A percentile compares a stretch with the other conserved stretches of the same genome.
phyloP scores from a whole-genome alignment of 176 grass and related monocot species.

The Eleusine coracana region DNA sequence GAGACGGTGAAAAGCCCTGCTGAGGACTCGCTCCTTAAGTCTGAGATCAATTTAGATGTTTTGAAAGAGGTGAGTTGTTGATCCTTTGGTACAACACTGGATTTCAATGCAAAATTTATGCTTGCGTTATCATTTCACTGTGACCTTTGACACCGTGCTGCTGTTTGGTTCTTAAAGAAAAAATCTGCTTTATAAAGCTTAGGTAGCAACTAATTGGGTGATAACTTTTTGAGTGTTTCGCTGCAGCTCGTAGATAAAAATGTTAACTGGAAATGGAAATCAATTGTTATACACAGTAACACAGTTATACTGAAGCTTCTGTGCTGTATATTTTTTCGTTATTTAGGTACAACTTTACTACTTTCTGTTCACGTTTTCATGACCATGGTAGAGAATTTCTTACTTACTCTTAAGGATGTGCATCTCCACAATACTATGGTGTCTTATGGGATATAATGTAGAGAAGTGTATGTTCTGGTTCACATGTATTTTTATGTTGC shows the following conservation, averaged over 20 bases:
- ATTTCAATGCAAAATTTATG: constrained; percentile 16
- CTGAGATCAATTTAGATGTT: constrained; percentile 68
- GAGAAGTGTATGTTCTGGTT: neutral
- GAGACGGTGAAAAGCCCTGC: constrained; percentile 68
- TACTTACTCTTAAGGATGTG: neutral
- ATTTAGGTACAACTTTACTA: neutral
- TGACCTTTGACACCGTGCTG: neutral
- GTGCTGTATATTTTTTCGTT: neutral
- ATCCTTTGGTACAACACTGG: constrained; percentile 29
- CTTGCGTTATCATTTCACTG: constrained; percentile 12
- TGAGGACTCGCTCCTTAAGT: constrained; percentile 66
- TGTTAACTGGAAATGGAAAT: neutral
- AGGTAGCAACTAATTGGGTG: neutral
- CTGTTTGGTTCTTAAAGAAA: neutral
- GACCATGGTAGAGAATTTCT: neutral
- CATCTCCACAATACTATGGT: constrained; percentile 2
- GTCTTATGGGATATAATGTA: neutral
- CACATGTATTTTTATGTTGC: neutral
- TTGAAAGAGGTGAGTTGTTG: constrained; percentile 72
- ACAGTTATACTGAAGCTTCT: neutral
- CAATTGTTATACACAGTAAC: neutral
- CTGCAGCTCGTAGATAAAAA: neutral
- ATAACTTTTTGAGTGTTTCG: neutral
- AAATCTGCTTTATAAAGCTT: neutral
- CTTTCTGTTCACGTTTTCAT: constrained; percentile 3